Percentiles rank a stretch among this genome's conserved stretches.
These are phyloP conservation scores for Polytrichum formosum DNA, from an alignment of 225 moss, liverwort and hornwort species.

Conservation along the genomic window DNA sequence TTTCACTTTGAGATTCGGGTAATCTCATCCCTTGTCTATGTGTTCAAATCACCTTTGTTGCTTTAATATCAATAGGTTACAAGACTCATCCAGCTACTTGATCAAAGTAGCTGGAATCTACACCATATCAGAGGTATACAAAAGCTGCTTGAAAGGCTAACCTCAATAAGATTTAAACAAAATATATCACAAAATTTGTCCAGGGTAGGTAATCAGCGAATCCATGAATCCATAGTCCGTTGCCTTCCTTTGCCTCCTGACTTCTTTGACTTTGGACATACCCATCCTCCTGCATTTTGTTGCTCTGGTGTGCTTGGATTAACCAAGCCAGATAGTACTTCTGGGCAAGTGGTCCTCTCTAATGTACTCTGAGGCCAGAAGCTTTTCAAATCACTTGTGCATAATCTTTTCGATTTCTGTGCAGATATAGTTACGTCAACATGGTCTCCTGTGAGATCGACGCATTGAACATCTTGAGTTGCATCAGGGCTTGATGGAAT, in stretches of 20 bases:
- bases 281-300: conserved; percentile 12
- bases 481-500: conserved; percentile 17
- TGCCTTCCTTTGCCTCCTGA: conserved; percentile 19
- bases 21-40: too few relatives aligned
- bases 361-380: conserved; percentile 12
- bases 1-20: too few relatives aligned
- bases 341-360: conserved; percentile 5
- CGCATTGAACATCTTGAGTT: conserved; percentile 4
- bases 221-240: conserved; percentile 40
- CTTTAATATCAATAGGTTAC: too few relatives aligned
- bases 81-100: too few relatives aligned
- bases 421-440: conserved; percentile 12
- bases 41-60: too few relatives aligned
- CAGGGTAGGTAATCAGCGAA: not conserved
- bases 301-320: not conserved
- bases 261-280: conserved; percentile 17
- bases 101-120: too few relatives aligned
- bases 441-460: conserved; percentile 13
- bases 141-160: too few relatives aligned
- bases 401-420: conserved; percentile 9
- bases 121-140: too few relatives aligned
- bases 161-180: too few relatives aligned
- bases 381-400: conserved; percentile 6
- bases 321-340: not conserved
- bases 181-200: too few relatives aligned